Evolutionary conservation across 805 yeast species (phyloP), one percentile per base, ranked within the genome.

Genomic region (Kazachstania viticola): DNA sequence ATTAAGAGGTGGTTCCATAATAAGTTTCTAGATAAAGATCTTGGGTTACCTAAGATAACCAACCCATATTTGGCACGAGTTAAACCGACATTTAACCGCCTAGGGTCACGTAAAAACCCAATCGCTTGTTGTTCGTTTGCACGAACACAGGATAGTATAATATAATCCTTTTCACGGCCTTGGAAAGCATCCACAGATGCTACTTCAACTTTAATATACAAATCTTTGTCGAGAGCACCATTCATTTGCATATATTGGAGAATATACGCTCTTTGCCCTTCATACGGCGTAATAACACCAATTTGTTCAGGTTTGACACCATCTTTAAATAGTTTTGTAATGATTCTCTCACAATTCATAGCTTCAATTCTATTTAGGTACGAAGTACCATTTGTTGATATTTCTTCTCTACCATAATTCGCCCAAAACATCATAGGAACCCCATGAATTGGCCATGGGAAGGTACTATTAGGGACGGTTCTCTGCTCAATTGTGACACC

Each of bases 111-210:
- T 51, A 84, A 65, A 57, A 85, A 84, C 5, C 95, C 95, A 44
- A 85, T 79, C 9, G 71, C 69, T 38, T 75, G 77, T 33, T 65
- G 66, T 17, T 73, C 76, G 50, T 84, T 84, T 17, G 93, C 79
- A 50, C 98, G 72, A 6, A 91, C 99, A 71, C 97, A 88, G 0
- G 97, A 85, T 66, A 91, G 72, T 35, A 91, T 74, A 40, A 91
- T 83, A 32, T 93, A 74, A 42, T 91, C 96, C 55, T 88, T 91
- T 52, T 91, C 99, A 56, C 91, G 96, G 44, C 95, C 96, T 61
- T 85, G 99, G 56, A 87, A 91, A 0, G 97, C 98, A 67, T 91
- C 99, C 35, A 91, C 88, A n/a, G 93, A 80, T 5, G 91, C 84
- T 18, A 87, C 85, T 58, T 87, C 96, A 29, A 87, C 79, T 32